Base-by-base conservation (phyloP, 1,284 basidiomycete species). In the Paramarasmius palmivorus region DNA sequence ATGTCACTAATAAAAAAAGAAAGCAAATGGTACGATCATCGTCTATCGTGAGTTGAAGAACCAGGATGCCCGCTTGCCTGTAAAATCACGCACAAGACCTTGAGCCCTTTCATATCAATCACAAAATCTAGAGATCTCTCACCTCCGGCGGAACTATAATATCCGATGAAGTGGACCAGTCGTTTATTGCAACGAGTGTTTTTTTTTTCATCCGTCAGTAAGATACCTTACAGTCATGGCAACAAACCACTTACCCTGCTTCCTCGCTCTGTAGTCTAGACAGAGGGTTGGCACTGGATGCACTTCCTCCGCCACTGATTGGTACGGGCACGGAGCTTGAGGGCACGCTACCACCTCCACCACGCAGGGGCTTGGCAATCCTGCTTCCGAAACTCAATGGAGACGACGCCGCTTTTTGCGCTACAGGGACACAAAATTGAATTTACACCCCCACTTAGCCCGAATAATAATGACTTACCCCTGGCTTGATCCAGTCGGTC, bases 331-430 rank as follows among this genome's bases (percentile, higher is more conserved):
- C 72, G 34, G 74, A 64, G 15, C 71, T 63, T 32, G 75, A 65
- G 47, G 72, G 67, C 23, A 74, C 73, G 26, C 73, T 80, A 46
- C 91, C 92, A 49, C 92, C 92, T 25, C 94, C 95, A 17, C 95
- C 95, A 60, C 96, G 84, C 57, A 99, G 75, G 12, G 96, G 96
- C 75, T 98, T 98, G 50, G 96, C 96, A 61, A 99, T 98, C 42
- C 96, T 84, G 44, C n/a, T n/a, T n/a, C 93, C 93, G 74, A 95
- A 95, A 68, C 77, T 89, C 63, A 95, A 77, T 53, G 88, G 80
- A 10, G 87, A 84, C 22, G 82, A 73, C 36, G 86, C 80, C 56
- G 84, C 80, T 73, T 92, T 92, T 83, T 88, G 88, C 20, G 90
- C 91, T 92, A 68, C 40, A 54, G 49, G 60, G 56, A 54, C 40